phyloP scores from a whole-genome alignment of 2,329 filamentous ascomycete species.

The Claviceps cyperi region DNA sequence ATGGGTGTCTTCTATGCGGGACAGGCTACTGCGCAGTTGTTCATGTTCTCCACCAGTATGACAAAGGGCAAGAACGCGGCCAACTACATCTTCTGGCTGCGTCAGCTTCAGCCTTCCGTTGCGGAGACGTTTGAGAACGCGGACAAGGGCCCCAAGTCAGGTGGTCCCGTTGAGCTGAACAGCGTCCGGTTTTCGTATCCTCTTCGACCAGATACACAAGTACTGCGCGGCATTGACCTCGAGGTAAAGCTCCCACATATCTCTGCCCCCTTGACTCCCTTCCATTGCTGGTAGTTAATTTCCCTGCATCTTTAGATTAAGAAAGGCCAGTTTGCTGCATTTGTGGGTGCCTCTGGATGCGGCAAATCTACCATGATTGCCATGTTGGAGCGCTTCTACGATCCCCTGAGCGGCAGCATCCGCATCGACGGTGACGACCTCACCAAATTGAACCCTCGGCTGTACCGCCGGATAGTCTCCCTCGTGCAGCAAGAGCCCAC shows the following conservation, averaged over 20 bases:
- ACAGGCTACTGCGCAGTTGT: slow-evolving; percentile 26
- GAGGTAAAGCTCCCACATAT: slow-evolving; percentile 9
- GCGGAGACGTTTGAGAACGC: slow-evolving; percentile 26
- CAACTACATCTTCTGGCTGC: slow-evolving; percentile 36
- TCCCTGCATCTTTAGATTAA: slow-evolving; percentile 16
- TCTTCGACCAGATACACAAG: slow-evolving; percentile 22
- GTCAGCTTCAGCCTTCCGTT: slow-evolving; percentile 25
- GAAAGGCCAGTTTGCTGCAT: slow-evolving; percentile 35
- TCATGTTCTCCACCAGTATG: slow-evolving; percentile 36
- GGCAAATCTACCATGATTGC: slow-evolving; percentile 49
- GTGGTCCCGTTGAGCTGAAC: slow-evolving; percentile 29
- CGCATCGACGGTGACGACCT: slow-evolving; percentile 29
- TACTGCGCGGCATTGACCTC: slow-evolving; percentile 29
- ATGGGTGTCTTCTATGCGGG: slow-evolving; percentile 33
- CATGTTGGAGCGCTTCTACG: slow-evolving; percentile 32
- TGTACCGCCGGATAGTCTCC: slow-evolving; percentile 36
- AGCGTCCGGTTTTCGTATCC: slow-evolving; percentile 52
- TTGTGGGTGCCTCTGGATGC: slow-evolving; percentile 41
- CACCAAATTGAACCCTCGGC: slow-evolving; percentile 27
- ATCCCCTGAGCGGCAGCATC: slow-evolving; percentile 30
- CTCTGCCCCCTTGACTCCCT: too few species aligned
- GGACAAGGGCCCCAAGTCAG: slow-evolving; percentile 20
- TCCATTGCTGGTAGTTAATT: too few species aligned
- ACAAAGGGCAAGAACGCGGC: slow-evolving; percentile 34
- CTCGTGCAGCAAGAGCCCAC: slow-evolving; percentile 45